Percentiles rank a stretch among this genome's conserved stretches.
Evolutionary conservation across 352 stramenopile genomes (phyloP).

Genomic region (Blastocystis hominis): DNA sequence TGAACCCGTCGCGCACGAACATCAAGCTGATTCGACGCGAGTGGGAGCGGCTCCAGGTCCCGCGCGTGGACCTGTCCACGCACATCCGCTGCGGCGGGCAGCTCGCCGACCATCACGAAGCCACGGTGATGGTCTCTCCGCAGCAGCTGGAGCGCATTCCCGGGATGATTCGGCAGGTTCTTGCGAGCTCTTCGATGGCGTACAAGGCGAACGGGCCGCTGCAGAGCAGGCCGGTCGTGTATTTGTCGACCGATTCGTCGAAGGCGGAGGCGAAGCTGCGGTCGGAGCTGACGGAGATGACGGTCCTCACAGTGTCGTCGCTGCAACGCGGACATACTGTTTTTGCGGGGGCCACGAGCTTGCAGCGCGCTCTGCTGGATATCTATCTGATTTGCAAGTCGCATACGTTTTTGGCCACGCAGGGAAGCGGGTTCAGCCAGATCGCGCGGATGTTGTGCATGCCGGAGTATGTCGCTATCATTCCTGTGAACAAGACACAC

Average conservation of each 20-base stretch:
- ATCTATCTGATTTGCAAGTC: background rate
- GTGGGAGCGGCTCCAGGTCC: background rate
- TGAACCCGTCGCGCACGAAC: background rate
- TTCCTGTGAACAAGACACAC: background rate
- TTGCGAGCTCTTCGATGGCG: background rate
- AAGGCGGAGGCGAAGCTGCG: background rate
- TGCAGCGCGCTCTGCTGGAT: background rate
- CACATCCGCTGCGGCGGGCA: background rate
- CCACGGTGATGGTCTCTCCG: background rate
- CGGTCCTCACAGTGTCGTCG: background rate
- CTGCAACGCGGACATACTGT: background rate
- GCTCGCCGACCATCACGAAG: background rate
- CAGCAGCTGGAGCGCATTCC: background rate
- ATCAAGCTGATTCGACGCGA: background rate
- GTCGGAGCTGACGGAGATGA: background rate
- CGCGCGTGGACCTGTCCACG: background rate
- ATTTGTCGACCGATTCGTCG: background rate
- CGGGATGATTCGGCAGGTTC: background rate
- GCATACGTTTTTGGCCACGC: background rate
- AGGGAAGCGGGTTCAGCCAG: background rate
- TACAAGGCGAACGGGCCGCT: too few relatives aligned
- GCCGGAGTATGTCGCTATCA: background rate
- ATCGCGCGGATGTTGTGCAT: background rate
- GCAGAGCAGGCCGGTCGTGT: background rate
- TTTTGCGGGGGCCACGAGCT: background rate